Evolutionary conservation across 805 yeast genomes (phyloP).

Genomic region (Monosporozyma servazzii): DNA sequence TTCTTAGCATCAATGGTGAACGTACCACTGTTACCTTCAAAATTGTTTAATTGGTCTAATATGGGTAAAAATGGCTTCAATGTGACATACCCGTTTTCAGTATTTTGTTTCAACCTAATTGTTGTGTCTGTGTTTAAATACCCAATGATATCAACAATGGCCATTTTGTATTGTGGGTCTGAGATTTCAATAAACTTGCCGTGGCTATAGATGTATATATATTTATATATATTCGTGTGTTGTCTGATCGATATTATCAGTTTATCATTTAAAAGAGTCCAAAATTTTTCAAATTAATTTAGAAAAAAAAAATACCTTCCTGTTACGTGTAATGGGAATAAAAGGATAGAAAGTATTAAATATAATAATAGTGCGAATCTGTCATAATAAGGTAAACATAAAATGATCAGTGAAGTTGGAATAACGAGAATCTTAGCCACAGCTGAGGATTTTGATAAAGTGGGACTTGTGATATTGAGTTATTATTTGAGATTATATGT

Average conservation of each 20-base stretch:
- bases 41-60: slow-evolving; percentile 10
- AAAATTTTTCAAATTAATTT: neutral
- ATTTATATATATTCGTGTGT: neutral
- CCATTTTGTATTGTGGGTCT: neutral
- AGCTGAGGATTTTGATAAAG: slow-evolving; percentile 19
- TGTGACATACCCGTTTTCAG: slow-evolving; percentile 16
- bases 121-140: neutral
- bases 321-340: neutral
- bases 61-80: slow-evolving; percentile 20
- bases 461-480: slow-evolving; percentile 21
- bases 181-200: too few relatives aligned
- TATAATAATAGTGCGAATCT: neutral
- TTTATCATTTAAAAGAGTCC: neutral
- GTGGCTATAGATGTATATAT: too few relatives aligned
- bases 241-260: neutral
- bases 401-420: neutral
- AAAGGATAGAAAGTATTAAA: neutral
- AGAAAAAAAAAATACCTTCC: neutral
- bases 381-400: too few relatives aligned
- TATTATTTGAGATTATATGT: slow-evolving; percentile 44
- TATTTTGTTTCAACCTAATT: neutral
- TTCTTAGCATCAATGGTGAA: slow-evolving; percentile 3
- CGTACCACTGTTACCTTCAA: neutral
- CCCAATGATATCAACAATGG: neutral
- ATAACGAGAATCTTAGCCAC: slow-evolving; percentile 12